Percentiles rank a stretch among this genome's conserved stretches.
Evolutionary conservation across 1,284 basidiomycete genomes (phyloP).

Genomic region (Rhodotorula mucilaginosa): DNA sequence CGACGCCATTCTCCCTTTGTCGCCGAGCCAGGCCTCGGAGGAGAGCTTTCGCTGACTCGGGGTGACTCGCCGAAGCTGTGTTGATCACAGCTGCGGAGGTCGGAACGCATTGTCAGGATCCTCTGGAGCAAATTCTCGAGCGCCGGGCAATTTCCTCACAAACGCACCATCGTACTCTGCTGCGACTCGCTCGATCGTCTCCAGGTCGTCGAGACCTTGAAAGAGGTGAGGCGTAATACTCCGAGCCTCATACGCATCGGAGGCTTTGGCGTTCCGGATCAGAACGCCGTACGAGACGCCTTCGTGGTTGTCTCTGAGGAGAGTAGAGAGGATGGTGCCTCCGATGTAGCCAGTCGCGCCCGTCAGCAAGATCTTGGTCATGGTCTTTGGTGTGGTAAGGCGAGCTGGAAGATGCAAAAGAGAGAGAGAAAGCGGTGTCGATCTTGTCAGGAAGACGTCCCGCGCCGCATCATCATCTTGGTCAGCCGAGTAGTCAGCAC

Average conservation of each 20-base stretch:
- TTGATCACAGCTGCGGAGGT: neutral
- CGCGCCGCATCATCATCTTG: too few species aligned
- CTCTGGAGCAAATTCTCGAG: neutral
- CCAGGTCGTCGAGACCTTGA: neutral
- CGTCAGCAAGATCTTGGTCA: neutral
- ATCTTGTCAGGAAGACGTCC: neutral
- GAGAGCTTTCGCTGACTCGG: neutral
- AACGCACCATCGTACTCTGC: neutral
- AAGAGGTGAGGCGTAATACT: neutral
- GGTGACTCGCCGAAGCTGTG: neutral
- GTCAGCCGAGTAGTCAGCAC: too few species aligned
- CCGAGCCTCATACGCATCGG: neutral
- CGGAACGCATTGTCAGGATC: neutral
- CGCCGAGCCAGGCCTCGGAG: neutral
- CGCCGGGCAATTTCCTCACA: neutral
- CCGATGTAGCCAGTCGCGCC: neutral
- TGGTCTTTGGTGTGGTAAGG: neutral
- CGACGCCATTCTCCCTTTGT: neutral
- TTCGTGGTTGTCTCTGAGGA: neutral
- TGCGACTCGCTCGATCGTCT: neutral
- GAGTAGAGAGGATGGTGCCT: neutral
- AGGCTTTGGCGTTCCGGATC: neutral
- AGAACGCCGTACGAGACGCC: neutral
- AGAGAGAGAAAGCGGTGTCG: neutral
- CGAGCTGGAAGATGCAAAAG: neutral